These are phyloP conservation scores for Micromonas commoda DNA, from an alignment of 139 green algal species.

Conservation along the genomic window DNA sequence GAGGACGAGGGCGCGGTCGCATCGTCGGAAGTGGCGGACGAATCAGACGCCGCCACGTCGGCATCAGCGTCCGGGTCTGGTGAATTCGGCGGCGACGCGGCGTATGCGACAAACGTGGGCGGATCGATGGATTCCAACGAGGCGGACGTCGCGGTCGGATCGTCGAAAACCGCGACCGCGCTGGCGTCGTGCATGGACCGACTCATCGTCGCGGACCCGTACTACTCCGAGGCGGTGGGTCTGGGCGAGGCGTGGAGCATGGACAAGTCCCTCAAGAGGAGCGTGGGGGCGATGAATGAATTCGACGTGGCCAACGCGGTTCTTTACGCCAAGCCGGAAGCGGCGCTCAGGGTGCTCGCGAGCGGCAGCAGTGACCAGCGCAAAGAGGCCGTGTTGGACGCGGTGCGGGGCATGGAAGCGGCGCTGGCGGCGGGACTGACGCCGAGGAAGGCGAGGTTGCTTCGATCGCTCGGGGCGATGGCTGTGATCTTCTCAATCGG, in stretches of 20 bases:
- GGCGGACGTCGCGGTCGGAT: not conserved
- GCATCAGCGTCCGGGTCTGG: no score
- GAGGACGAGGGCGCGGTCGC: slow-evolving; percentile 9
- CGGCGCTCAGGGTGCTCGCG: slow-evolving; percentile 4
- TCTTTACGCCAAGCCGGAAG: not conserved
- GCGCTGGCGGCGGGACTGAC: not conserved
- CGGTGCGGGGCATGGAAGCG: not conserved
- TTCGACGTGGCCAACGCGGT: not conserved
- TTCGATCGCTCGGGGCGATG: not conserved
- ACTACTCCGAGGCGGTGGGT: slow-evolving; percentile 15
- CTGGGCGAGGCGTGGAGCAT: not conserved
- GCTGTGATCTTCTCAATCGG: not conserved
- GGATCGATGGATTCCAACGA: no score
- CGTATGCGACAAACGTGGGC: no score
- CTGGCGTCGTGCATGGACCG: not conserved
- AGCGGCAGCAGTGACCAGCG: not conserved
- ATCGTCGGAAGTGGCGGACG: no score
- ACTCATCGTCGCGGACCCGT: not conserved
- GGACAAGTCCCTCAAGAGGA: not conserved
- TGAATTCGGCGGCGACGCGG: no score
- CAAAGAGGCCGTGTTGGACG: not conserved
- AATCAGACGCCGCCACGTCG: no score
- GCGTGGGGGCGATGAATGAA: slow-evolving; percentile 4
- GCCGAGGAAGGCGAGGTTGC: not conserved
- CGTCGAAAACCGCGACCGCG: not conserved